Evolutionary conservation across 495 filamentous ascomycete genomes (phyloP).

Genomic region (Hypoxylon crocopeplum): DNA sequence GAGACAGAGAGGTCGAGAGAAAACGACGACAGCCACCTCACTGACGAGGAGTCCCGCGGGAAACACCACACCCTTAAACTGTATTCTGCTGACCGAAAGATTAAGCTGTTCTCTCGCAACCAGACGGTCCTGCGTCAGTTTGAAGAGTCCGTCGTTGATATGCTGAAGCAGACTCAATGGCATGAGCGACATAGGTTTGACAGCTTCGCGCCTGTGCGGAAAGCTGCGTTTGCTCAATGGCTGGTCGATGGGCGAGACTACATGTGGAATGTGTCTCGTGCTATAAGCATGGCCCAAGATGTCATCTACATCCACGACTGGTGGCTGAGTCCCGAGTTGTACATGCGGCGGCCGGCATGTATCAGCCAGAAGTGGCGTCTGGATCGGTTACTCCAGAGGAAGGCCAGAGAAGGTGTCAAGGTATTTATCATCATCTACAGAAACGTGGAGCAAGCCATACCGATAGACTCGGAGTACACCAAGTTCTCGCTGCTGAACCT

Average conservation of each 20-base stretch:
- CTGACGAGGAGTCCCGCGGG: slow-evolving; percentile 63
- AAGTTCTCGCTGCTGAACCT: slow-evolving; percentile 97
- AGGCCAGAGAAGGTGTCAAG: slow-evolving; percentile 95
- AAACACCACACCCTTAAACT: slow-evolving; percentile 86
- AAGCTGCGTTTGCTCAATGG: slow-evolving; percentile 91
- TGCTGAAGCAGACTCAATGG: slow-evolving; percentile 83
- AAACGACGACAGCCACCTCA: slow-evolving; percentile 46
- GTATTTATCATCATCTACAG: slow-evolving; percentile 98
- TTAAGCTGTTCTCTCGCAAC: slow-evolving; percentile 91
- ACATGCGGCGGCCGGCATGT: slow-evolving; percentile 91
- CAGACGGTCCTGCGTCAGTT: slow-evolving; percentile 91
- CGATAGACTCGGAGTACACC: slow-evolving; percentile 98
- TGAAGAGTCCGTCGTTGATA: slow-evolving; percentile 86
- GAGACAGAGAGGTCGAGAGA: slow-evolving; percentile 35
- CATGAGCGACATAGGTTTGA: slow-evolving; percentile 82
- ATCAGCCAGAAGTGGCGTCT: slow-evolving; percentile 99
- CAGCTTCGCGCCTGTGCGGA: slow-evolving; percentile 91
- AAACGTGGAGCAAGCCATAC: slow-evolving; percentile 96
- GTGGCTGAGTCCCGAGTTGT: slow-evolving; percentile 97
- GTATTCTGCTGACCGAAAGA: slow-evolving; percentile 83
- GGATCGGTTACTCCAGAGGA: slow-evolving; percentile 91
- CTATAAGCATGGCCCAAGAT: slow-evolving; percentile 97
- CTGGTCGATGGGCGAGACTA: slow-evolving; percentile 96
- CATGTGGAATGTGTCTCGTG: slow-evolving; percentile 98
- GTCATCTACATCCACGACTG: slow-evolving; percentile 99